These are phyloP conservation scores for Raffaelea albimanens DNA, from an alignment of 2,329 filamentous ascomycete species.

Conservation along the genomic window DNA sequence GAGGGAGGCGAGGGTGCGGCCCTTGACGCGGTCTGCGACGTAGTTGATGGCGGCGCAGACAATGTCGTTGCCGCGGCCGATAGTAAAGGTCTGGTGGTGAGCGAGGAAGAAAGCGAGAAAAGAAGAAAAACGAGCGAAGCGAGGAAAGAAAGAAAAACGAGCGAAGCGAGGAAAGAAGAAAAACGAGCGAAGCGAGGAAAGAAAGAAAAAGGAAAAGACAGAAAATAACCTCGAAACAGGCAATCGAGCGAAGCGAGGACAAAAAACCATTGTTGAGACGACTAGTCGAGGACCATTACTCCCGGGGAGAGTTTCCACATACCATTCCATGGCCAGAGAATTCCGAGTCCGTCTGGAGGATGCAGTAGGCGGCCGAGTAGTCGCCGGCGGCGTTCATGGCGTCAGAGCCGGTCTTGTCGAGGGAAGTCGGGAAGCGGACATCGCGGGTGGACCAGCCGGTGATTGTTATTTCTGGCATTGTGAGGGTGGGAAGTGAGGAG, in stretches of 20 bases:
- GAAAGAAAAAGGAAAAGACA: background rate
- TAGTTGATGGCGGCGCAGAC: constrained; percentile 77
- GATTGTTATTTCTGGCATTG: constrained; percentile 55
- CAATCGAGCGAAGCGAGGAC: too few relatives aligned
- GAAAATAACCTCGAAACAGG: too few relatives aligned
- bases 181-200: background rate
- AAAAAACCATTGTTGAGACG: too few relatives aligned
- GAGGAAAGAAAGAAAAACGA: background rate
- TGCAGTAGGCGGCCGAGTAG: constrained; percentile 92
- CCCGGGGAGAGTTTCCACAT: too few relatives aligned
- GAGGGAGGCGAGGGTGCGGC: constrained; percentile 66
- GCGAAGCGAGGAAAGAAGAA: background rate
- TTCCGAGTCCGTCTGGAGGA: constrained; percentile 68
- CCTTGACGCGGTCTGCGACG: constrained; percentile 66
- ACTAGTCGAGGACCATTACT: too few relatives aligned
- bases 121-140: background rate
- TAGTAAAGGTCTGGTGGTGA: constrained; percentile 57
- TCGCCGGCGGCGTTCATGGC: constrained; percentile 93
- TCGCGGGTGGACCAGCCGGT: constrained; percentile 63
- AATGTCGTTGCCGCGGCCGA: constrained; percentile 84
- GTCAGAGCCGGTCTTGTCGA: constrained; percentile 93
- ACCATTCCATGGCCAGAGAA: constrained; percentile 73
- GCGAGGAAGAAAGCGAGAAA: too few relatives aligned
- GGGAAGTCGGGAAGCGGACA: constrained; percentile 78
- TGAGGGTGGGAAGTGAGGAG: background rate